phyloP scores from a whole-genome alignment of 1,284 basidiomycete genomes.

The Rhodotorula sp. region DNA sequence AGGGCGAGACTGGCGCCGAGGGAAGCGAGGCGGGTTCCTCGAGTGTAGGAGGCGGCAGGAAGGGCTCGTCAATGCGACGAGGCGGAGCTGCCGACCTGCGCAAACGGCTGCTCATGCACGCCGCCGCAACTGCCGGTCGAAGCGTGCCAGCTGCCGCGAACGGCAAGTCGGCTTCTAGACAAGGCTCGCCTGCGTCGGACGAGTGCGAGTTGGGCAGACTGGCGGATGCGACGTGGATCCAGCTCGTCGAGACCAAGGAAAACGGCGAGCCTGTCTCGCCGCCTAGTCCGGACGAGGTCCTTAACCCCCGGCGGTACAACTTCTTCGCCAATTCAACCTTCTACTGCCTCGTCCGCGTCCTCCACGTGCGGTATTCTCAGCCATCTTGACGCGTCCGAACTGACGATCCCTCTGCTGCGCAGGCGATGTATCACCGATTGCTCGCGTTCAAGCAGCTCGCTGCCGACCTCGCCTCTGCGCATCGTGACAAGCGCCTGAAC shows the following conservation, averaged over 20 bases:
- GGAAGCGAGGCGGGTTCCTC: not conserved
- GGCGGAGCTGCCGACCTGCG: slow-evolving; percentile 65
- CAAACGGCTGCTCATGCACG: slow-evolving; percentile 70
- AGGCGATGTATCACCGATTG: slow-evolving; percentile 85
- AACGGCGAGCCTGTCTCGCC: slow-evolving; percentile 29
- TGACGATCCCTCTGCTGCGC: slow-evolving; percentile 16
- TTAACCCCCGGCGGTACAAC: slow-evolving; percentile 41
- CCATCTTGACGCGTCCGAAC: not conserved
- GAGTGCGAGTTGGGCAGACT: slow-evolving; percentile 27
- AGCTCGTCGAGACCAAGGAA: slow-evolving; percentile 33
- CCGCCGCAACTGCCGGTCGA: slow-evolving; percentile 22
- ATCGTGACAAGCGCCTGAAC: slow-evolving; percentile 49
- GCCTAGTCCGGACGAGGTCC: slow-evolving; percentile 17
- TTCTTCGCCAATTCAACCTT: slow-evolving; percentile 93
- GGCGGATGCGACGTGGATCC: slow-evolving; percentile 36
- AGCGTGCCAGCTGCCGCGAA: not conserved
- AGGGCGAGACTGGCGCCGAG: slow-evolving; percentile 12
- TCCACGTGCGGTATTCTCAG: slow-evolving; percentile 64
- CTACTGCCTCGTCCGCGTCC: slow-evolving; percentile 81
- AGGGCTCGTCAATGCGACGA: slow-evolving; percentile 16
- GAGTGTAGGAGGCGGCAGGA: not conserved
- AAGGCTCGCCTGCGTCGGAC: slow-evolving; percentile 37
- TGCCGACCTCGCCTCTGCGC: slow-evolving; percentile 51
- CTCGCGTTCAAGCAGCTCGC: slow-evolving; percentile 71
- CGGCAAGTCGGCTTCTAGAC: not conserved